Percentiles rank a stretch among this genome's conserved stretches.
phyloP scores from a whole-genome alignment of 768 basidiomycete genomes.

The Tricholoma furcatifolium region DNA sequence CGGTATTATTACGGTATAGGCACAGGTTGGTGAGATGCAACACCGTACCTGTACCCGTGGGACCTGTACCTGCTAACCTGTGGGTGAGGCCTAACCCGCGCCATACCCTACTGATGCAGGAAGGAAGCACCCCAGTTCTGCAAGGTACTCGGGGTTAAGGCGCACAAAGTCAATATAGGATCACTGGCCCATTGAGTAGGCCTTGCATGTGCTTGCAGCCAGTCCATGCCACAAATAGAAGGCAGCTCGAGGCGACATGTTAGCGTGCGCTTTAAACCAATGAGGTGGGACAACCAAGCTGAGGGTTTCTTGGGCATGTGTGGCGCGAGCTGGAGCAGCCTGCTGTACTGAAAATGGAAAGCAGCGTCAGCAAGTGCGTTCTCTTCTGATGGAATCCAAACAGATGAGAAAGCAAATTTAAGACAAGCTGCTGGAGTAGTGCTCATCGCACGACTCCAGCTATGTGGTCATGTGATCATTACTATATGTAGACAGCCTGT shows the following conservation, averaged over 20 bases:
- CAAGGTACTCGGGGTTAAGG: too few relatives aligned
- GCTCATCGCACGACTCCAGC: too few relatives aligned
- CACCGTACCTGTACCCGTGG: too few relatives aligned
- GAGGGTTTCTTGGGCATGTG: constrained; percentile 14
- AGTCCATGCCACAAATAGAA: constrained; percentile 31
- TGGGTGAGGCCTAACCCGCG: too few relatives aligned
- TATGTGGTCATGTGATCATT: too few relatives aligned
- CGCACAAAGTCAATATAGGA: constrained; percentile 27
- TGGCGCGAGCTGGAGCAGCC: constrained; percentile 23
- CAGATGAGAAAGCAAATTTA: constrained; percentile 23
- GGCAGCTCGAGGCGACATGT: constrained; percentile 15
- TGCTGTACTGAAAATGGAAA: constrained; percentile 22
- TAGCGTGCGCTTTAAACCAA: constrained; percentile 19
- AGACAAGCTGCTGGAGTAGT: constrained; percentile 18
- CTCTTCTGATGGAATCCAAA: constrained; percentile 20
- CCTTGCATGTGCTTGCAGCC: constrained; percentile 25
- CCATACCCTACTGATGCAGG: too few relatives aligned
- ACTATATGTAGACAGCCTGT: too few relatives aligned
- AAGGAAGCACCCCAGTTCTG: too few relatives aligned
- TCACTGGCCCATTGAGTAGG: constrained; percentile 28
- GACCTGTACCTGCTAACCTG: too few relatives aligned
- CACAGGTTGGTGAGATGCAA: too few relatives aligned
- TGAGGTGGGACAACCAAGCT: constrained; percentile 16
- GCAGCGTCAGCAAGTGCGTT: too few relatives aligned
- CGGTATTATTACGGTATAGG: too few relatives aligned